phyloP scores from a whole-genome alignment of 495 filamentous ascomycete species.

The Penicillium angulare region DNA sequence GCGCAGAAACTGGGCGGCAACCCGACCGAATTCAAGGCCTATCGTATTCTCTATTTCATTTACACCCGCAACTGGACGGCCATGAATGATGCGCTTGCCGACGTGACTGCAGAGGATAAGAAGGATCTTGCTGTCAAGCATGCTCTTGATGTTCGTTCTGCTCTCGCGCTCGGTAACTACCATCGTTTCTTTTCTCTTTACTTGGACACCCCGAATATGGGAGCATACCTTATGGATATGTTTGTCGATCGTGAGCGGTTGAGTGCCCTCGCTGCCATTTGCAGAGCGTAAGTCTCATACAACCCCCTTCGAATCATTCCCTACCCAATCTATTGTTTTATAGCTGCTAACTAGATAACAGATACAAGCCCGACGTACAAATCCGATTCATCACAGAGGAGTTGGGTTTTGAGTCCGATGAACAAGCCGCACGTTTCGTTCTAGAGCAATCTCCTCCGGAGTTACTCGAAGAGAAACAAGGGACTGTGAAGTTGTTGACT shows the following conservation, averaged over 20 bases:
- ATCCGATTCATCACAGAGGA: conserved; percentile 93
- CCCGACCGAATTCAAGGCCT: conserved; percentile 94
- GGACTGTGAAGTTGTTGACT: conserved; percentile 70
- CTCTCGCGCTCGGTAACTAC: conserved; percentile 90
- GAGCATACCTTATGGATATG: conserved; percentile 98
- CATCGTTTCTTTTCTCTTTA: conserved; percentile 96
- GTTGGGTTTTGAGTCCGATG: conserved; percentile 90
- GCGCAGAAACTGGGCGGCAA: conserved; percentile 81
- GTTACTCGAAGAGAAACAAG: conserved; percentile 75
- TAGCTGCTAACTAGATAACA: conserved; percentile 47
- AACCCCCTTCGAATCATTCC: too few relatives aligned
- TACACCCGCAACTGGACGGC: conserved; percentile 97
- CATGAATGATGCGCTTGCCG: conserved; percentile 95
- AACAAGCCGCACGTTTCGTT: conserved; percentile 86
- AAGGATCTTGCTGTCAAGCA: conserved; percentile 79
- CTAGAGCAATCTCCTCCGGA: conserved; percentile 70
- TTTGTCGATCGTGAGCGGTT: conserved; percentile 93
- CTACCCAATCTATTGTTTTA: neutral
- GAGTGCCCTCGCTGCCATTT: conserved; percentile 82
- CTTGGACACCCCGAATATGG: conserved; percentile 93
- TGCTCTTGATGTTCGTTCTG: conserved; percentile 86
- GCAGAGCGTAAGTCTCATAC: conserved; percentile 95
- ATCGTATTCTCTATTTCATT: conserved; percentile 99
- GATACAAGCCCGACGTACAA: conserved; percentile 86
- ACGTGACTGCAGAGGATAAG: conserved; percentile 97